A percentile compares a stretch with the other conserved stretches of the same genome.
Conservation (phyloP, 164 flowering plant species). For the Malania oleifera region DNA sequence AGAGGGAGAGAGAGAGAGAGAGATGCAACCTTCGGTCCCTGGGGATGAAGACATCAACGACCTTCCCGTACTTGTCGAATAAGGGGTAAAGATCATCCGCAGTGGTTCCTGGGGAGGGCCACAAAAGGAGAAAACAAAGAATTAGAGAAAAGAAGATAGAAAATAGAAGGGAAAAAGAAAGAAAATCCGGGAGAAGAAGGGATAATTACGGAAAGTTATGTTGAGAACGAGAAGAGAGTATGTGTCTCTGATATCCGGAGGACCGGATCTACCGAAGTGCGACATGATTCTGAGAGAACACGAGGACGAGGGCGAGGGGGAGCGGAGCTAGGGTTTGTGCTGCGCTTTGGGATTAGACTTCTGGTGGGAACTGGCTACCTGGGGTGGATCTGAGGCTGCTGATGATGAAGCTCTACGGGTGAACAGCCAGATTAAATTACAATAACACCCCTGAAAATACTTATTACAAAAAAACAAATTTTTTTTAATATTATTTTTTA, state of each 20-base stretch:
- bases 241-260: slow-evolving; percentile 93
- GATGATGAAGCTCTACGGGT: too few relatives aligned
- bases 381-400: too few relatives aligned
- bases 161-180: background rate
- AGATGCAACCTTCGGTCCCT: slow-evolving; percentile 57
- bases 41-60: slow-evolving; percentile 94
- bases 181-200: slow-evolving; percentile 4
- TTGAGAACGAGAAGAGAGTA: slow-evolving; percentile 97
- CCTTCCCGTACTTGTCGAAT: slow-evolving; percentile 89
- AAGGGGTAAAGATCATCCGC: slow-evolving; percentile 94
- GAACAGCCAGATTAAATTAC: too few relatives aligned
- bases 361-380: too few relatives aligned
- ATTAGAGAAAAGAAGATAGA: background rate
- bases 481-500: too few relatives aligned
- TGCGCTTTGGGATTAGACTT: slow-evolving; percentile 13
- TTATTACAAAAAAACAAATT: too few relatives aligned
- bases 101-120: slow-evolving; percentile 58
- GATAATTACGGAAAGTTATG: slow-evolving; percentile 79
- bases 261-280: slow-evolving; percentile 95
- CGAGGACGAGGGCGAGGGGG: background rate
- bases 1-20: background rate
- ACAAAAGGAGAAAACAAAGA: background rate
- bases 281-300: slow-evolving; percentile 46
- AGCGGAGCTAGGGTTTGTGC: background rate
- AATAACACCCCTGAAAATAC: too few relatives aligned